phyloP scores from a whole-genome alignment of 108 stramenopile genomes.

The Skeletonema potamos region DNA sequence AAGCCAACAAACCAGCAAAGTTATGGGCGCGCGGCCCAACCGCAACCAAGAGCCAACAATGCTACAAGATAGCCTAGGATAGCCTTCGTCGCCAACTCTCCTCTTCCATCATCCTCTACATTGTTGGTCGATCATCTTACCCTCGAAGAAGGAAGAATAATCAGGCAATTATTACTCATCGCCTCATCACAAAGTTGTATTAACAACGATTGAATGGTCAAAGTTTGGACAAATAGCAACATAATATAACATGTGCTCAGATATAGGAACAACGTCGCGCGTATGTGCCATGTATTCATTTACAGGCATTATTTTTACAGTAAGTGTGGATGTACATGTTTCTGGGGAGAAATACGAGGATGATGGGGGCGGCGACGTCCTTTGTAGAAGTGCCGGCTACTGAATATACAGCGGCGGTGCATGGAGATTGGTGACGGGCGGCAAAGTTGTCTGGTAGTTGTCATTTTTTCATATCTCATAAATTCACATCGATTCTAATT shows the following conservation, averaged over 20 bases:
- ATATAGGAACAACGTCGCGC: slow-evolving; percentile 76
- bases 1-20: too few species aligned
- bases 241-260: slow-evolving; percentile 63
- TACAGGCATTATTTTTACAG: slow-evolving; percentile 80
- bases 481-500: too few species aligned
- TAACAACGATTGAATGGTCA: background rate
- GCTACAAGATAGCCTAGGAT: too few species aligned
- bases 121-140: background rate
- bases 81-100: too few species aligned
- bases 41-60: too few species aligned
- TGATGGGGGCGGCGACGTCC: background rate
- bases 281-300: slow-evolving; percentile 84
- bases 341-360: background rate
- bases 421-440: background rate
- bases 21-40: too few species aligned
- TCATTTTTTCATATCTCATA: background rate
- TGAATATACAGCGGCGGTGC: background rate
- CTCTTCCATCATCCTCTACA: too few species aligned
- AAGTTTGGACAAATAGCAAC: background rate
- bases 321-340: too few species aligned
- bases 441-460: background rate
- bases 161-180: background rate
- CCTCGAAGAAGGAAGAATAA: background rate
- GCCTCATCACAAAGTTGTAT: background rate
- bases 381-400: background rate